A percentile compares a stretch with the other conserved stretches of the same genome.
Conservation (phyloP, 345 rosid species). For the Sonneratia caseolaris region DNA sequence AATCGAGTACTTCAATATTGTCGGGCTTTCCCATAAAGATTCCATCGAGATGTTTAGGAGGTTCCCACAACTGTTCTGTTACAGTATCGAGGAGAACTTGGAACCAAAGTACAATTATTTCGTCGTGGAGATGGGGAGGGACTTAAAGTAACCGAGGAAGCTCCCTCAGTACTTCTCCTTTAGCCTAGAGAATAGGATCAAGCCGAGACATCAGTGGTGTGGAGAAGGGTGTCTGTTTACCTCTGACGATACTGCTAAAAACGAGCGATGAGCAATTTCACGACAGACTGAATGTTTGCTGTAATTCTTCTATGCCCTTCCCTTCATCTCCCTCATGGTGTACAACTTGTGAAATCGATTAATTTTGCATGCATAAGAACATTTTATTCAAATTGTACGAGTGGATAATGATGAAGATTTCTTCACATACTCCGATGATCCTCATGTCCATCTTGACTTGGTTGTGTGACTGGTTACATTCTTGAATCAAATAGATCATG, state of each 20-base stretch:
- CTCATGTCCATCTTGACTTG: neutral
- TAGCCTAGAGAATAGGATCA: constrained; percentile 76
- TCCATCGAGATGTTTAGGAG: constrained; percentile 54
- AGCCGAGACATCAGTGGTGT: constrained; percentile 67
- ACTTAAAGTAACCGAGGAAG: constrained; percentile 59
- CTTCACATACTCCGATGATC: neutral
- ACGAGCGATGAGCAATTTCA: constrained; percentile 46
- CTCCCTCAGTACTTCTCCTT: constrained; percentile 84
- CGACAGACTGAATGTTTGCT: constrained; percentile 50
- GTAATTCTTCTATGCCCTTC: constrained; percentile 55
- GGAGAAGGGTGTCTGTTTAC: constrained; percentile 57
- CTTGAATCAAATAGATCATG: too few relatives aligned
- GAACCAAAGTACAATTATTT: constrained; percentile 64
- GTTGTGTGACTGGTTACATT: neutral
- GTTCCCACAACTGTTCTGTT: constrained; percentile 74
- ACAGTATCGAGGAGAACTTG: constrained; percentile 50
- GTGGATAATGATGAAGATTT: neutral
- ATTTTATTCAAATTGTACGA: neutral
- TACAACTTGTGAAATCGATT: constrained; percentile 29
- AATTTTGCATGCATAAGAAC: constrained; percentile 16
- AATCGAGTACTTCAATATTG: constrained; percentile 46
- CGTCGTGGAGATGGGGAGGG: constrained; percentile 76
- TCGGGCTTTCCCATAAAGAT: constrained; percentile 51
- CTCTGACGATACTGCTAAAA: constrained; percentile 55
- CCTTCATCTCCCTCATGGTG: constrained; percentile 46